These are phyloP conservation scores for Calonectria hawksworthii DNA, from an alignment of 2,329 filamentous ascomycete genomes.

Conservation along the genomic window DNA sequence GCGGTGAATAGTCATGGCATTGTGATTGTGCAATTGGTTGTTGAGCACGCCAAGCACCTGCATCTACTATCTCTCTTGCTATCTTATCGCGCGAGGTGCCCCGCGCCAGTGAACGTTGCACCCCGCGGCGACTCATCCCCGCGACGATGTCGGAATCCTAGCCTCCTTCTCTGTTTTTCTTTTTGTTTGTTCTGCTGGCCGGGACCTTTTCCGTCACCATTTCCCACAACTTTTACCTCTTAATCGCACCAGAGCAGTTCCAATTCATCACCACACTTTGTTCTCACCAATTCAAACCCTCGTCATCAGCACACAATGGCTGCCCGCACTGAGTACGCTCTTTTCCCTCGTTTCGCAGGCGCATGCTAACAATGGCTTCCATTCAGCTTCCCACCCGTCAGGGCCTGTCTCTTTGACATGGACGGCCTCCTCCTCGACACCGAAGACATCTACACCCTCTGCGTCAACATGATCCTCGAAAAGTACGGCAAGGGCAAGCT, in stretches of 20 bases:
- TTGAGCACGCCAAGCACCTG: background rate
- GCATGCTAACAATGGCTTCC: constrained; percentile 27
- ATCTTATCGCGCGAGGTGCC: constrained; percentile 13
- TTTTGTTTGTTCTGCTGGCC: constrained; percentile 18
- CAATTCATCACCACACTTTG: background rate
- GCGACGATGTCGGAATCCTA: constrained; percentile 30
- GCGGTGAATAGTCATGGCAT: background rate
- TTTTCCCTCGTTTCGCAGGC: background rate
- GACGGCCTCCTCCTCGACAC: constrained; percentile 95
- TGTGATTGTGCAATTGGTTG: background rate
- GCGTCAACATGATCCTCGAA: constrained; percentile 85
- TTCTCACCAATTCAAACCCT: background rate
- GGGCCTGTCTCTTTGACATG: constrained; percentile 98
- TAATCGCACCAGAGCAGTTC: background rate
- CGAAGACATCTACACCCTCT: constrained; percentile 88
- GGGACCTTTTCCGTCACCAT: constrained; percentile 14
- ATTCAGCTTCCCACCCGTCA: constrained; percentile 79
- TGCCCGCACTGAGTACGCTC: constrained; percentile 60
- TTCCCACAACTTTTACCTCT: background rate
- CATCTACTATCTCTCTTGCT: background rate
- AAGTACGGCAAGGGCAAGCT: constrained; percentile 80
- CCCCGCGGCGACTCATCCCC: constrained; percentile 16
- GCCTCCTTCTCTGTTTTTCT: constrained; percentile 8
- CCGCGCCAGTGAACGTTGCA: constrained; percentile 11
- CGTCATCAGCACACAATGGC: constrained; percentile 51